Base-by-base conservation (phyloP, 2,329 filamentous ascomycete species). In the Ceratocystis cubensis region DNA sequence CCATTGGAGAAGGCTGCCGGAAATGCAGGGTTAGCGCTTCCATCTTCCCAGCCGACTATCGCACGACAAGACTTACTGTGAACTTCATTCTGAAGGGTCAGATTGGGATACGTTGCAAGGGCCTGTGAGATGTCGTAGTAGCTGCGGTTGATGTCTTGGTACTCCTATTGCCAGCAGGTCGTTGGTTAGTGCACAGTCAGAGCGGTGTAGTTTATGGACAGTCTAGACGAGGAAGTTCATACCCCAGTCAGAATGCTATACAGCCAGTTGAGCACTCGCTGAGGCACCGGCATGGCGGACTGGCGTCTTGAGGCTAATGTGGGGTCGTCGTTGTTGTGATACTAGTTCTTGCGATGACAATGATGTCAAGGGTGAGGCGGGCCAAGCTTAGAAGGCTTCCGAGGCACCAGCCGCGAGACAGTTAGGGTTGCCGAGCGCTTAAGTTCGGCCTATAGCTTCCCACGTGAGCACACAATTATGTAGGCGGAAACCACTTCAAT, bases 251-350 rank as follows among this genome's bases (percentile, higher is more conserved):
- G 78, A 66, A 96, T 87, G 77, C 89, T 94, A 78, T 96, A 96
- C 5, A 97, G 85, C 93, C 93, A 97, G 78, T 91, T 92, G 73
- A 97, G 81, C 69, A 95, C 88, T 78, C 91, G 89, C 76, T 96
- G 91, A 72, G 90, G 88, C 74, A 96, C 89, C 72, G 86, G 84
- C 81, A 85, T 85, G 68, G 73, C 78, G 73, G 63, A 37, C 25
- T 62, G 48, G 64, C 56, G 61, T 28, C 30, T 57, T 44, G 17
- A 44, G 41, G 44, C n/a, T 8, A 33, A 25, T 41, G 41, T 50
- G 30, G 20, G 10, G 37, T 17, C 4, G 37, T 17, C 4, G 28
- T 25, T 10, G n/a, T 13, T 64, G 45, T 46, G 44, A 37, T 46
- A 6, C n/a, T 46, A 30, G 17, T 15, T 17, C 13, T 28, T 45